Evolutionary conservation across 371 early-diverging fungal species (phyloP), one percentile per base, ranked within the genome.

Genomic region (Mucor racemosus): DNA sequence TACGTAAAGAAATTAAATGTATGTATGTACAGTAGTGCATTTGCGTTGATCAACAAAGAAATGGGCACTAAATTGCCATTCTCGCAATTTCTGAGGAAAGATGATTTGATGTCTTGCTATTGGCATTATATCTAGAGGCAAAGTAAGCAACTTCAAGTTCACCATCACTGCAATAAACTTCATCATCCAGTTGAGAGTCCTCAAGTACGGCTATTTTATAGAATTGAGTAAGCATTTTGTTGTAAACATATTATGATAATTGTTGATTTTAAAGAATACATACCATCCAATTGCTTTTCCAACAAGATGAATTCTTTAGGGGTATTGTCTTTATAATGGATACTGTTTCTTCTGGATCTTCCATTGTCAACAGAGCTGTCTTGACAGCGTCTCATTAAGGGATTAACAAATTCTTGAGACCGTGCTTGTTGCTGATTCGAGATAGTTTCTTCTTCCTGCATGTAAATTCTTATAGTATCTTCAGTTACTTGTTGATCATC

Each of bases 301-400:
- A 84, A 48, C 1, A 72, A 77, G 4, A 82, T 80, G 15, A 82
- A 76, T n/a, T 65, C 68, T 14, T 75, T 69, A 5, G 86, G 84
- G 8, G 80, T 77, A 39, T 69, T 71, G 39, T 81, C 75, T 65
- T 73, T 70, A 50, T 81, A 86, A 63, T 78, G 71, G 3, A 78
- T 67, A 59, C 81, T 82, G n/a, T 86, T 86, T 58, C 84, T 74
- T 56, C 76, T 76, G 14, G 63, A 74, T 21, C 77, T 64, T 11
- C 58, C 67, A 53, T 41, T 57, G 11, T 72, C 66, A 5, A 69
- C 15, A 41, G 14, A 58, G 15, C 6, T 36, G 2, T 44, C 34
- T 10, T 59, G 36, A 6, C 31, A 17, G 44, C 33, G 50, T 50
- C 21, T 50, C 13, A 50, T 50, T 5, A 50, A 7, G 8, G 50